phyloP scores from a whole-genome alignment of 495 filamentous ascomycete genomes.

The Tuber aestivum region DNA sequence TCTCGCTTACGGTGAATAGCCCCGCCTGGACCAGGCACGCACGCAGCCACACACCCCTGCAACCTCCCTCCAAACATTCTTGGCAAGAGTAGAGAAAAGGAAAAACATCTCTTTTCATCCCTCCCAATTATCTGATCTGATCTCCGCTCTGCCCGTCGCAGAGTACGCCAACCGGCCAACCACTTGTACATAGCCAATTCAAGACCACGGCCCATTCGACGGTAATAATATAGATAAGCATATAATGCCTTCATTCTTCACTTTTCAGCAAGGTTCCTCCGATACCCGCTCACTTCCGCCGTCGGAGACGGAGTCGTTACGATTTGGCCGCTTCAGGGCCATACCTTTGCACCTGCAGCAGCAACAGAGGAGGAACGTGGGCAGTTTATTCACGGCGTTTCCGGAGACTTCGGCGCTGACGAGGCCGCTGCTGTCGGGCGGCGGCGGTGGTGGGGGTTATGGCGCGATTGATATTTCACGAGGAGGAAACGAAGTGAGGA shows the following conservation, averaged over 20 bases:
- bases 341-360: conserved; percentile 43
- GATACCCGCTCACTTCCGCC: conserved; percentile 45
- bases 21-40: not conserved
- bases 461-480: conserved; percentile 29
- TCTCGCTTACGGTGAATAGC: not conserved
- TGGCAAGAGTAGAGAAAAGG: not conserved
- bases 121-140: not conserved
- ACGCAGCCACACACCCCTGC: not conserved
- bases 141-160: not conserved
- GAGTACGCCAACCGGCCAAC: not conserved
- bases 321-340: conserved; percentile 56
- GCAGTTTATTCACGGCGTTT: conserved; percentile 30
- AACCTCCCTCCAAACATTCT: not conserved
- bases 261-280: conserved; percentile 58
- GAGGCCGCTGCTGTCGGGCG: conserved; percentile 2
- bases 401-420: conserved; percentile 33
- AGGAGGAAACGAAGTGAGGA: not conserved
- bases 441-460: conserved; percentile 17
- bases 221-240: not conserved
- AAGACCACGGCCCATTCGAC: not conserved
- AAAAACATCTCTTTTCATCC: not conserved
- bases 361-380: conserved; percentile 26
- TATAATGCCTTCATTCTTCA: conserved; percentile 56
- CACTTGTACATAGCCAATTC: not conserved
- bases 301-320: conserved; percentile 49